phyloP scores from a whole-genome alignment of 1,284 basidiomycete genomes.

The Phylloboletellus chloephorus region DNA sequence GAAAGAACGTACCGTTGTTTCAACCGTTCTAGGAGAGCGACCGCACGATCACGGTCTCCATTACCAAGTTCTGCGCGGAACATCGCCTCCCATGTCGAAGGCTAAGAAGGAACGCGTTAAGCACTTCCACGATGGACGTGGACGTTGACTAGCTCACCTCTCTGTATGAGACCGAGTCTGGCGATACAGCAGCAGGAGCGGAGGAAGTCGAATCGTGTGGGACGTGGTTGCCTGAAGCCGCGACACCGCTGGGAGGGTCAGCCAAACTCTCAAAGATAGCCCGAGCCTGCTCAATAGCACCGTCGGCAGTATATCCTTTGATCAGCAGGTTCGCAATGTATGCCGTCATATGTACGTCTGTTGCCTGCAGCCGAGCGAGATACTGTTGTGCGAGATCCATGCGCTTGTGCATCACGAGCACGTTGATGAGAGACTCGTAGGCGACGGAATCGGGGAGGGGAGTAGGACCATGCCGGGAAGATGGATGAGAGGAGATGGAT shows the following conservation, averaged over 20 bases:
- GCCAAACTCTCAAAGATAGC: conserved; percentile 79
- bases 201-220: conserved; percentile 46
- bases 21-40: conserved; percentile 70
- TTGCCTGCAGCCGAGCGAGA: conserved; percentile 55
- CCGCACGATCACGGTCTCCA: conserved; percentile 68
- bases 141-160: conserved; percentile 61
- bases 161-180: conserved; percentile 70
- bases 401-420: conserved; percentile 74
- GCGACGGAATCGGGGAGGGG: conserved; percentile 75
- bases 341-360: conserved; percentile 84
- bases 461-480: conserved; percentile 31
- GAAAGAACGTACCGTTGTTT: conserved; percentile 55
- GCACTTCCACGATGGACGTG: background rate
- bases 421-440: conserved; percentile 90
- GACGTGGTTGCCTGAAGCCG: conserved; percentile 85
- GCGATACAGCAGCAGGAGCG: conserved; percentile 15
- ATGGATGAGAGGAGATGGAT: conserved; percentile 56
- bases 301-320: conserved; percentile 76
- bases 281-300: conserved; percentile 67
- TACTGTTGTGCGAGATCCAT: conserved; percentile 77
- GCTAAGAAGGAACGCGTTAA: conserved; percentile 37
- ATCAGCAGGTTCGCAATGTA: conserved; percentile 95
- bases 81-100: conserved; percentile 92
- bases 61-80: conserved; percentile 84
- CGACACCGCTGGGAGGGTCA: conserved; percentile 85